Percentiles rank a stretch among this genome's conserved stretches.
Conservation (phyloP, 306 rosid genomes). For the Citrullus colocynthis region DNA sequence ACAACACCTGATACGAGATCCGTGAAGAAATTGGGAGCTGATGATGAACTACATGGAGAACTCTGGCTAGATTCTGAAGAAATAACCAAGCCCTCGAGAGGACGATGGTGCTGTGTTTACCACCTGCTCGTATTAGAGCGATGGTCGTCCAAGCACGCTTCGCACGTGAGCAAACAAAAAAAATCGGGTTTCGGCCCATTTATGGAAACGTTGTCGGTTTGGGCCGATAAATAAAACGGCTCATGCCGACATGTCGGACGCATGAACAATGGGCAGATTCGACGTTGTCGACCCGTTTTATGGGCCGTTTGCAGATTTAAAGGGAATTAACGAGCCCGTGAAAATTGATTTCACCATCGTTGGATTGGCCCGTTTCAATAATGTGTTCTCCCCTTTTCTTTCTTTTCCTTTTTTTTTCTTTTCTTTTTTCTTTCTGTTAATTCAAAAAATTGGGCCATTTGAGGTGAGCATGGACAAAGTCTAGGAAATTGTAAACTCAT, state of each 20-base stretch:
- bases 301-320: background rate
- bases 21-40: background rate
- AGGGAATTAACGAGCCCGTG: no score
- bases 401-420: no score
- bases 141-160: background rate
- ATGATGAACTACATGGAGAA: slow-evolving; percentile 1
- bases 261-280: background rate
- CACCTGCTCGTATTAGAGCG: background rate
- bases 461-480: no score
- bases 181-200: background rate
- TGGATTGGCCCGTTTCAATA: background rate
- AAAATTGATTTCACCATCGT: no score
- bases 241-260: background rate
- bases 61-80: slow-evolving; percentile 4
- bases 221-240: background rate
- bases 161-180: background rate
- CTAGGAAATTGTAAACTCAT: no score
- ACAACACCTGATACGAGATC: slow-evolving; percentile 1
- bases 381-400: no score
- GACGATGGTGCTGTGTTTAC: background rate
- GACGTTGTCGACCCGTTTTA: background rate
- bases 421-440: no score
- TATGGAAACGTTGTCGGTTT: background rate
- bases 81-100: slow-evolving; percentile 9
- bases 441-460: no score